phyloP scores from a whole-genome alignment of 2,329 filamentous ascomycete genomes.

The Colletotrichum nymphaeae region DNA sequence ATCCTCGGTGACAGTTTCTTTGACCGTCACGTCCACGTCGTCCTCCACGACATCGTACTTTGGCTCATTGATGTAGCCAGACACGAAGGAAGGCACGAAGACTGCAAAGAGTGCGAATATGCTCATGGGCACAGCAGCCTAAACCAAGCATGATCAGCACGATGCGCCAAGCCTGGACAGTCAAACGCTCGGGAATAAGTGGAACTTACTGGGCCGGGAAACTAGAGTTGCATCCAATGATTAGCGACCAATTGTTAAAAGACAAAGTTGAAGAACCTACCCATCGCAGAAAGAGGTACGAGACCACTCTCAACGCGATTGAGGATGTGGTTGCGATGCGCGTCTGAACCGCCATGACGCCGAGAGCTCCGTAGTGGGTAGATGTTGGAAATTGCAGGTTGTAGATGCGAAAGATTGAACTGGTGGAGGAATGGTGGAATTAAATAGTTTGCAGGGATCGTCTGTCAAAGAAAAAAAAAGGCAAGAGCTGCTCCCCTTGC shows the following conservation, averaged over 20 bases:
- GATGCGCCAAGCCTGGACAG: background rate
- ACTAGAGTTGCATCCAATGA: constrained; percentile 30
- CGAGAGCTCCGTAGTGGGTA: constrained; percentile 4
- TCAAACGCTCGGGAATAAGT: background rate
- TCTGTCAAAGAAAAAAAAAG: constrained; percentile 8
- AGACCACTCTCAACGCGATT: constrained; percentile 58
- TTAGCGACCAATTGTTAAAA: constrained; percentile 4
- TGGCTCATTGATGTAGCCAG: constrained; percentile 66
- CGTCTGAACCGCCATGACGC: constrained; percentile 44
- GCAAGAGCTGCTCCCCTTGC: constrained; percentile 20
- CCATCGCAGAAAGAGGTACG: constrained; percentile 73
- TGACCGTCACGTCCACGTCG: constrained; percentile 67
- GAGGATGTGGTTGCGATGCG: constrained; percentile 57
- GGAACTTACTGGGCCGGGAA: constrained; percentile 44
- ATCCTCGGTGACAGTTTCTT: constrained; percentile 53
- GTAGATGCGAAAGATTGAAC: background rate
- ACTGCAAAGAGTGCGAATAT: constrained; percentile 72
- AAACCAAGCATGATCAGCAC: constrained; percentile 12
- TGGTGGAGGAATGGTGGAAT: background rate
- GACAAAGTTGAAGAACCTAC: constrained; percentile 47
- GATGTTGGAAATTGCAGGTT: background rate
- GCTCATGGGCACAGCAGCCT: constrained; percentile 38
- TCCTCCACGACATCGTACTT: constrained; percentile 70
- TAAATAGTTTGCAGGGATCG: background rate
- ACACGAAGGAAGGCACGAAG: constrained; percentile 73